Base-by-base conservation (phyloP, 306 rosid genomes). In the Pyrus betulifolia region DNA sequence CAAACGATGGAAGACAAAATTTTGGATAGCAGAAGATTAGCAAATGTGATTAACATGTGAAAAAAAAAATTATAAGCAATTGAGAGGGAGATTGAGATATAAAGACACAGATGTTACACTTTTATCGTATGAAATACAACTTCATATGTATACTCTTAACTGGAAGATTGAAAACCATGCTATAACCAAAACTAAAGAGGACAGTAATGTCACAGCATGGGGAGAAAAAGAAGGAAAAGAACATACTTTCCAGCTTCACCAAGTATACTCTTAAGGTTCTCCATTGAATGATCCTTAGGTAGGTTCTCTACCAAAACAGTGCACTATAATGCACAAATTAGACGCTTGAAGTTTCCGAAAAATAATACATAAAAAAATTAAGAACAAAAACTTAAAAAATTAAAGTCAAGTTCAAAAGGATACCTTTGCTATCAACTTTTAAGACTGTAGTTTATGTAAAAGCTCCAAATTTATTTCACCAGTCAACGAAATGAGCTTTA, bases 231-330 rank as follows among this genome's bases (percentile, higher is more conserved):
- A 46, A 38, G 55, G 67, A 69, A 67, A 46, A 73, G 27, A 78
- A 30, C 90, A 62, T 88, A 93, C 99, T 87, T 88, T 89, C 98
- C 97, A 72, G 89, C 98, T 85, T 77, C 90, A 75, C 84, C 86
- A 87, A 92, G 93, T 76, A 92, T 91, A 76, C 77, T 82, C 71
- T 33, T 81, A 71, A 96, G 83, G 83, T 93, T 96, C 82, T 86
- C 93, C 88, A 74, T 79, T 62, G 97, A 89, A 88, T 88, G 93
- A 78, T 96, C 89, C 79, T 84, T 93, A 0, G 97, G 97, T 79
- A 96, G 87, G 79, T 96, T 88, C 84, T 96, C 99, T 76, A 84
- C 97, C 90, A 96, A 78, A 82, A 96, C 97, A 88, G 99, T 96
- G 78, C 22, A 87, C 99, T 91, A 75, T 82, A 85, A 78, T 71